Base-by-base conservation (phyloP, 257 asterid genomes). In the Solanum bulbocastanum region DNA sequence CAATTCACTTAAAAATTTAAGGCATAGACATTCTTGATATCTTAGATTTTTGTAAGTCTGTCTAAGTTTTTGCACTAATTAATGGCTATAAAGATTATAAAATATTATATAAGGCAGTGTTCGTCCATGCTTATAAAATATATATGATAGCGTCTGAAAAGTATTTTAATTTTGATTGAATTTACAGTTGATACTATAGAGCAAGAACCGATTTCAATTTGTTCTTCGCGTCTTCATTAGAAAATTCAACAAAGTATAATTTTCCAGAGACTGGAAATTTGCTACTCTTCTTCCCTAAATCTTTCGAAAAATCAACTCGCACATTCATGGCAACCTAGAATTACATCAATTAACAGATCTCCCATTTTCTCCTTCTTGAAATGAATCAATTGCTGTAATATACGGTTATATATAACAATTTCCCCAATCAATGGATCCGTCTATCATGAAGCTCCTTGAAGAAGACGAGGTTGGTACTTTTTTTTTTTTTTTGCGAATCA, bases 391-490 rank as follows among this genome's bases (percentile, higher is more conserved):
- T 78, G 37, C 25, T 78, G 39, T 44, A 78, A 42, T 18, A 25
- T 78, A 76, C 84, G 32, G 20, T 14, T 40, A 14, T 78, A 13
- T 37, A 68, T 68, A 12, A 14, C 15, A 39, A 37, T 23, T 52
- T 58, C 3, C 39, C 12, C 4, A 22, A 25, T 8, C 69, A 62
- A 96, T 96, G 99, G 99, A 96, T 87, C 96, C 96, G 83, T 92
- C 94, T 72, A 89, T 95, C 83, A 91, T 94, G 98, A 95, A 94
- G 88, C 92, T 96, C 89, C 98, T 95, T 12, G 98, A 96, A 93
- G 98, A 96, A 91, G 99, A 95, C 71, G 98, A 96, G 98, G 99
- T 58, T 58, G 66, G 66, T 94, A 58, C 44, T 30, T 52, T 11
- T n/a, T 78, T 66, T 56, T 83, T 42, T 5, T 33, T 22, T 39